phyloP scores from a whole-genome alignment of 2,329 filamentous ascomycete species.

The Talaromyces sp. region DNA sequence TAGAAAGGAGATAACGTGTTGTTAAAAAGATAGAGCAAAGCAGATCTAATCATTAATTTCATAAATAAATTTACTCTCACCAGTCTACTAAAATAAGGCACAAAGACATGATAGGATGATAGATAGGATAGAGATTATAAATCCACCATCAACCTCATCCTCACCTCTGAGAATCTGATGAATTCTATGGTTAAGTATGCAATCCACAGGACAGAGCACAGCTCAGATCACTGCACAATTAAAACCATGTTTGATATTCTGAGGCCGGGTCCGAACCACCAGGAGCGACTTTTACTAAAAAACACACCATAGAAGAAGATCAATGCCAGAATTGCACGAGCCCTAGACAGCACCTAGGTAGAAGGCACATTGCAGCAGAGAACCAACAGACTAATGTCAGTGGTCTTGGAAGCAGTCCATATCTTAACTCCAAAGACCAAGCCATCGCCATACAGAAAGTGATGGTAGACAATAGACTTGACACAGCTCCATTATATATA shows the following conservation, averaged over 20 bases:
- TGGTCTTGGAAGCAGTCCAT: background rate
- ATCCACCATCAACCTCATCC: background rate
- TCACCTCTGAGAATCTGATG: background rate
- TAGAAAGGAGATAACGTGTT: conserved; percentile 12
- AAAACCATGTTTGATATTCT: background rate
- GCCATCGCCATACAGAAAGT: background rate
- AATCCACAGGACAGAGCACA: background rate
- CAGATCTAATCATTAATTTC: background rate
- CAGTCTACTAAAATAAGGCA: background rate
- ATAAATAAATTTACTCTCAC: background rate
- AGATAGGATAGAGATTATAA: background rate
- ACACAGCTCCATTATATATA: background rate
- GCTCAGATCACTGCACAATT: background rate
- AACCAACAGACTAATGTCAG: background rate
- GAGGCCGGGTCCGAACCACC: background rate
- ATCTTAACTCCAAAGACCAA: background rate
- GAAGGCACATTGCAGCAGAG: conserved; percentile 16
- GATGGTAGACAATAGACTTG: background rate
- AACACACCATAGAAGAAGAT: background rate
- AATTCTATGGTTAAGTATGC: background rate
- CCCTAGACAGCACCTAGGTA: conserved; percentile 5
- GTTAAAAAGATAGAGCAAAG: background rate
- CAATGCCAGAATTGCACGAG: background rate
- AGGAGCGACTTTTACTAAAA: background rate
- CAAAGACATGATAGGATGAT: too few relatives aligned